Evolutionary conservation across 306 rosid species (phyloP), one percentile per base, ranked within the genome.

Genomic region (Leucaena leucocephala): DNA sequence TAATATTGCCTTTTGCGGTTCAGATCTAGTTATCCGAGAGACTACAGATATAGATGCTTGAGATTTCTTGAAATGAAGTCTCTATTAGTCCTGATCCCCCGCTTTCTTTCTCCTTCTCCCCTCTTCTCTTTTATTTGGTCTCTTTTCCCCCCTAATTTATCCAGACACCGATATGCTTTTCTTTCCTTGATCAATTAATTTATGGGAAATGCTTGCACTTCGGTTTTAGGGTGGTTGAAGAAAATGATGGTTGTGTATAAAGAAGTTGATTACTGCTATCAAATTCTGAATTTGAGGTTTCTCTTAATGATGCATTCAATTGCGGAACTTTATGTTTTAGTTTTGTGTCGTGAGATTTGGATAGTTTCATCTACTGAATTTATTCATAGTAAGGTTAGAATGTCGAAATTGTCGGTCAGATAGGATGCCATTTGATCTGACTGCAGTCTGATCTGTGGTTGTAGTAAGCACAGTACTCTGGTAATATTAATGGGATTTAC

Each of bases 21-120:
- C 58, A 71, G 86, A 72, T 86, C 78, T 48, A 57, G 72, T 63
- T 19, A 48, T 34, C 17, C 39, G 10, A 36, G 49, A 43, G 78
- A 61, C 45, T 11, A 64, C 68, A 34, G 36, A 19, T 71, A 73
- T 66, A 39, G 36, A 34, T 54, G 36, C 48, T 22, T 49, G 44
- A 21, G 66, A 33, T 22, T 66, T 1, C 22, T 19, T 48, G 69
- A 45, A 74, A 16, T 75, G 77, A 6, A 42, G 4, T 49, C 46
- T 55, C 33, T 33, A 27, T 46, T 45, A 17, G 79, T 49, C 68
- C 15, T 52, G 75, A 65, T 71, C 63, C 63, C 35, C 55, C 5
- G 46, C 38, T 15, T 52, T 50, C 43, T 13, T 2, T 27, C 74
- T 16, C 36, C 64, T 78, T 22, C 63, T 19, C 35, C 12, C 13